Evolutionary conservation across 441 rosid species (phyloP).

Genomic region (Jatropha multifida): DNA sequence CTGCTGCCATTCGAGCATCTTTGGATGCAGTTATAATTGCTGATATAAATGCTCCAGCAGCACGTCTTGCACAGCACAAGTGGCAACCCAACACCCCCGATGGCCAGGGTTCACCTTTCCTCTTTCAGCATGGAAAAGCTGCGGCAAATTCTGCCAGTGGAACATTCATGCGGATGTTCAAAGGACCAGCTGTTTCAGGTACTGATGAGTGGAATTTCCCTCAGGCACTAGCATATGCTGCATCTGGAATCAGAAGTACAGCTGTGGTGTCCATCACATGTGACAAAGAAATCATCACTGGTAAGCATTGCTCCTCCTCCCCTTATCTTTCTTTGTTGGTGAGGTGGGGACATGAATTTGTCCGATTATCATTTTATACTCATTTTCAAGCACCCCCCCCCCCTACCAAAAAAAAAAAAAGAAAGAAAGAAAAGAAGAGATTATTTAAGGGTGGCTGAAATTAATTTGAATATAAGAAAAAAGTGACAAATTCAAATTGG

Average conservation of each 20-base stretch:
- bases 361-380: background rate
- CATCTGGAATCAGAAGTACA: constrained; percentile 85
- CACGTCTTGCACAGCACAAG: constrained; percentile 85
- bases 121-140: constrained; percentile 89
- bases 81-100: constrained; percentile 99
- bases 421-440: background rate
- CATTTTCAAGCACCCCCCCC: background rate
- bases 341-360: background rate
- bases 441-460: background rate
- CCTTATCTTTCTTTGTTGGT: background rate
- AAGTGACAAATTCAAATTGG: background rate
- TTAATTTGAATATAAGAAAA: background rate
- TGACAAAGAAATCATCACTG: constrained; percentile 88
- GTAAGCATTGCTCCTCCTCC: constrained; percentile 36
- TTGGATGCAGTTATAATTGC: constrained; percentile 76
- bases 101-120: constrained; percentile 94
- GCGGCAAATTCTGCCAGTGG: constrained; percentile 65
- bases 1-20: constrained; percentile 90
- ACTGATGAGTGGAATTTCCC: constrained; percentile 81
- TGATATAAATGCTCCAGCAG: constrained; percentile 90
- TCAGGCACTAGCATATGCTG: constrained; percentile 87
- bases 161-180: constrained; percentile 89
- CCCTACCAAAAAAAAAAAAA: too few relatives aligned
- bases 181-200: constrained; percentile 65
- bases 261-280: constrained; percentile 78